A percentile compares a stretch with the other conserved stretches of the same genome.
Evolutionary conservation across 768 basidiomycete genomes (phyloP).

Genomic region (Termitomyces sp.): DNA sequence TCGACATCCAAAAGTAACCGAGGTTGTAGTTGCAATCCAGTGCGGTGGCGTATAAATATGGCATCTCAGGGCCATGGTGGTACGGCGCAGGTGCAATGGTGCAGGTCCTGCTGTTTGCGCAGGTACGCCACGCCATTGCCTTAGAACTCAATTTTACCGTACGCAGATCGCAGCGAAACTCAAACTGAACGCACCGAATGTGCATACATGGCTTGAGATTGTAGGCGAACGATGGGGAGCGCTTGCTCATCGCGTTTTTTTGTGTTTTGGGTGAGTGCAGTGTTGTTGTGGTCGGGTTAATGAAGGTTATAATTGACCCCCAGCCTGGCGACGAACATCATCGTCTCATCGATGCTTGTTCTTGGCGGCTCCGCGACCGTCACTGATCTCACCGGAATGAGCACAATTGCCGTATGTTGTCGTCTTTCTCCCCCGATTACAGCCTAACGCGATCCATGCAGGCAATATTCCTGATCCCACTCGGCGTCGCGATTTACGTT

Average conservation of each 20-base stretch:
- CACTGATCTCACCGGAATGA: constrained; percentile 84
- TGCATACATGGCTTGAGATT: constrained; percentile 89
- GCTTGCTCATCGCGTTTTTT: constrained; percentile 75
- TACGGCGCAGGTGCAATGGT: constrained; percentile 86
- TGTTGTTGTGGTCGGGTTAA: too few relatives aligned
- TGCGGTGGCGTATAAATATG: constrained; percentile 82
- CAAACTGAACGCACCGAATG: constrained; percentile 85
- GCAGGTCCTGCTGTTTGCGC: constrained; percentile 85
- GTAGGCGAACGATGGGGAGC: constrained; percentile 77
- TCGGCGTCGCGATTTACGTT: constrained; percentile 86
- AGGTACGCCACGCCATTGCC: constrained; percentile 28
- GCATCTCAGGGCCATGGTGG: constrained; percentile 85
- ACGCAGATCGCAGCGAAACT: constrained; percentile 79
- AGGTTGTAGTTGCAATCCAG: constrained; percentile 59
- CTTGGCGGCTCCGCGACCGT: constrained; percentile 87
- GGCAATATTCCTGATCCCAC: constrained; percentile 88
- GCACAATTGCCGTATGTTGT: constrained; percentile 59
- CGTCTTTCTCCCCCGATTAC: too few relatives aligned
- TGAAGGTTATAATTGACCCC: too few relatives aligned
- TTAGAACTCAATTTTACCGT: too few relatives aligned
- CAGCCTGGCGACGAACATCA: constrained; percentile 84
- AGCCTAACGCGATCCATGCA: constrained; percentile 9
- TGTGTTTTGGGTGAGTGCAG: constrained; percentile 70
- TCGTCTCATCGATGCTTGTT: constrained; percentile 82
- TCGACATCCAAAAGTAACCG: too few relatives aligned